Base-by-base conservation (phyloP, 2,329 filamentous ascomycete genomes). In the Rhynchosporium secalis region DNA sequence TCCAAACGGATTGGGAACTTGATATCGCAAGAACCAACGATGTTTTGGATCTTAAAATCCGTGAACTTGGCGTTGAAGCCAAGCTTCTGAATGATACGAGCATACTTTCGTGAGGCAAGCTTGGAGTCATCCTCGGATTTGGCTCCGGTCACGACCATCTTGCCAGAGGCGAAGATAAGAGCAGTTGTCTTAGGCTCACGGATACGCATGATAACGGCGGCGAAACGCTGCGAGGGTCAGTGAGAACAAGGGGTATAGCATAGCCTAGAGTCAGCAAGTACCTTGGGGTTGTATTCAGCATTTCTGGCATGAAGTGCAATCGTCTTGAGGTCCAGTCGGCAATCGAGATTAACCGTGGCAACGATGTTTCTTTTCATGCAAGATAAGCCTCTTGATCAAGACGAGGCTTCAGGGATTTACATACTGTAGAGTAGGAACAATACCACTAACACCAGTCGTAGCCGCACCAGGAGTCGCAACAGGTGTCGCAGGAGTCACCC, bases 41-140 rank as follows among this genome's bases (percentile, higher is more conserved):
- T 98, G 79, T 99, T 99, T 82, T 97, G 93, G 74, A 99, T 99
- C 86, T 98, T 99, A 82, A 99, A 99, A 78, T 99, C 95, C 70
- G 93, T 97, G 79, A 99, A 98, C 86, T 97, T 97, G 73, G 95
- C 94, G 71, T 97, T 96, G 84, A 99, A 99, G 66, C 95, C 95
- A 65, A 99, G 91, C 82, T 99, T 99, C 84, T 99, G 95, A 72
- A 99, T 98, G 78, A 99, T 98, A 74, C 95, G 93, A 58, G 95
- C 95, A 75, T 98, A 98, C 80, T 99, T 99, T 79, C 94, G 88
- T 64, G 90, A 95, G 8, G 95, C 95, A 73, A 99, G 87, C 81
- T 97, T 97, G 64, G 92, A 96, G 76, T 98, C 95, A 76, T 98
- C 95, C 76, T 98, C 95, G 1, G 92, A 96, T 80, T 98, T 98